Evolutionary conservation across 805 yeast species (phyloP).

Genomic region (Helenozyma rhizophorensis): DNA sequence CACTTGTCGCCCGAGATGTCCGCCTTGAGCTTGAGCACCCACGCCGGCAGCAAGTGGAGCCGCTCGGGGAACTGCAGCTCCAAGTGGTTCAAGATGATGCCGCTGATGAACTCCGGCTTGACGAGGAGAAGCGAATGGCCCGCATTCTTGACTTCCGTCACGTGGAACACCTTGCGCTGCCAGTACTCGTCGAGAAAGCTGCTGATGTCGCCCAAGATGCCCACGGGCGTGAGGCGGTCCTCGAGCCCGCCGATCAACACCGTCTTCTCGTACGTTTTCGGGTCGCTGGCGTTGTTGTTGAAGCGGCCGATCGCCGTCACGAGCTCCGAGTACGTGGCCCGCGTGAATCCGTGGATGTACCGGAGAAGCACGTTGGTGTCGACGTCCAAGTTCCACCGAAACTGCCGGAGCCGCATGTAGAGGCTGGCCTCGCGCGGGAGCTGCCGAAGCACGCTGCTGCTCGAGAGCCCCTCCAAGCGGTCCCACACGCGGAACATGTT

Average conservation of each 20-base stretch:
- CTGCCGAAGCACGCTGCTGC: slow-evolving; percentile 58
- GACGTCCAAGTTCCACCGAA: slow-evolving; percentile 68
- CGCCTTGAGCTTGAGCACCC: slow-evolving; percentile 66
- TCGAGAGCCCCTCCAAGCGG: slow-evolving; percentile 57
- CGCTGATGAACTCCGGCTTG: slow-evolving; percentile 61
- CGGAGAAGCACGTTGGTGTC: slow-evolving; percentile 49
- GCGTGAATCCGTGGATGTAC: slow-evolving; percentile 48
- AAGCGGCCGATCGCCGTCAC: slow-evolving; percentile 32
- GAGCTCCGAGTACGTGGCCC: slow-evolving; percentile 43
- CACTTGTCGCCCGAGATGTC: slow-evolving; percentile 66
- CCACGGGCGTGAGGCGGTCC: slow-evolving; percentile 53
- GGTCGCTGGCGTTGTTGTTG: slow-evolving; percentile 28
- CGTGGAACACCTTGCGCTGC: slow-evolving; percentile 24
- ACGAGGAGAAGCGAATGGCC: slow-evolving; percentile 66
- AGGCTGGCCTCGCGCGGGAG: slow-evolving; percentile 28
- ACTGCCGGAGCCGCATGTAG: slow-evolving; percentile 50
- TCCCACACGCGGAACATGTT: slow-evolving; percentile 55
- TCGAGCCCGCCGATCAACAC: slow-evolving; percentile 55
- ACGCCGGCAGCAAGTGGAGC: slow-evolving; percentile 57
- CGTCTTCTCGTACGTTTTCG: slow-evolving; percentile 36
- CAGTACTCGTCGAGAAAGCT: slow-evolving; percentile 19
- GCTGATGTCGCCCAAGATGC: slow-evolving; percentile 26
- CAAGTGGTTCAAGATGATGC: slow-evolving; percentile 55
- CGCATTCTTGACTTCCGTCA: slow-evolving; percentile 41
- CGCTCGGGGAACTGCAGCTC: slow-evolving; percentile 43